Evolutionary conservation across 1,284 basidiomycete genomes (phyloP).

Genomic region (Pholiota adiposa): DNA sequence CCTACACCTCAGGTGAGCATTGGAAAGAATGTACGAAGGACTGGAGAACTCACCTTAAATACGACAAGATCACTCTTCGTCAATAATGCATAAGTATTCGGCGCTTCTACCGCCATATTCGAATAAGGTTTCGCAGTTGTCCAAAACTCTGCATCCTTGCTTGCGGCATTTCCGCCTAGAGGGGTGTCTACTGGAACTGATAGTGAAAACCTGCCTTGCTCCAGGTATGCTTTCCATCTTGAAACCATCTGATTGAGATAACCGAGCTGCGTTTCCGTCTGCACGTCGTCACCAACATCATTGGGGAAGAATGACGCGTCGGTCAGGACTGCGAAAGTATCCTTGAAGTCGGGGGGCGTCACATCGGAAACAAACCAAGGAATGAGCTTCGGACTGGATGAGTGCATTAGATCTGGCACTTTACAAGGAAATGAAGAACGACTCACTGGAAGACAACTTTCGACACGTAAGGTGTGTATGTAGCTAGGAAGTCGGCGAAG

Average conservation of each 20-base stretch:
- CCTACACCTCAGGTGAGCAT: slow-evolving; percentile 43
- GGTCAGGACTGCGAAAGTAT: slow-evolving; percentile 53
- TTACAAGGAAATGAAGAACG: neutral
- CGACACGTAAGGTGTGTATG: slow-evolving; percentile 81
- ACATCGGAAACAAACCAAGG: slow-evolving; percentile 97
- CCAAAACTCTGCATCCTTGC: slow-evolving; percentile 73
- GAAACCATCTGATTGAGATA: slow-evolving; percentile 64
- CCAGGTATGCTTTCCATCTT: slow-evolving; percentile 79
- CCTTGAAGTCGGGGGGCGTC: slow-evolving; percentile 76
- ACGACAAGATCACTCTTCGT: slow-evolving; percentile 79
- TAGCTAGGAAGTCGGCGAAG: slow-evolving; percentile 93
- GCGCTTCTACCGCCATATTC: slow-evolving; percentile 70
- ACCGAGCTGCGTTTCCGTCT: slow-evolving; percentile 28
- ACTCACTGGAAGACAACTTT: slow-evolving; percentile 89
- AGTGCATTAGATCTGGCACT: slow-evolving; percentile 3
- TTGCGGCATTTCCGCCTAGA: slow-evolving; percentile 48
- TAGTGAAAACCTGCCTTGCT: slow-evolving; percentile 74
- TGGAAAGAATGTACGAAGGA: neutral
- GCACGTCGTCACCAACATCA: slow-evolving; percentile 21
- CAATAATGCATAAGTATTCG: slow-evolving; percentile 63
- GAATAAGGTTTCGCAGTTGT: slow-evolving; percentile 84
- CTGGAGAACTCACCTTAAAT: slow-evolving; percentile 72
- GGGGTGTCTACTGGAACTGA: slow-evolving; percentile 70
- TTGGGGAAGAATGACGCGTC: slow-evolving; percentile 64
- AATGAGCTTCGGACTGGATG: slow-evolving; percentile 78